Base-by-base conservation (phyloP, 1,284 basidiomycete species). In the Tremellales sp. region DNA sequence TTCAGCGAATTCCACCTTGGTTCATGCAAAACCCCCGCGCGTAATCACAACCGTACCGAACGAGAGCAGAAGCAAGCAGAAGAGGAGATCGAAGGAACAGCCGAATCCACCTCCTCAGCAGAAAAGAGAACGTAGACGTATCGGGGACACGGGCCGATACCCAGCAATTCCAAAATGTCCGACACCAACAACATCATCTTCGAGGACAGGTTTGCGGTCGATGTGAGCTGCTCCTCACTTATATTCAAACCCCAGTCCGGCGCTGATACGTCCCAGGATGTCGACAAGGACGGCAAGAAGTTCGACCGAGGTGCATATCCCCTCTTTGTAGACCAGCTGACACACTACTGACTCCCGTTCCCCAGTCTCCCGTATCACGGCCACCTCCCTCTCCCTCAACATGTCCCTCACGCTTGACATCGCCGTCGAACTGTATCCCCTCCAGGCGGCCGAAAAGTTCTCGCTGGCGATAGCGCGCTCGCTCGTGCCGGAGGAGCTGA, bases 211-310 rank as follows among this genome's bases (percentile, higher is more conserved):
- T 94, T 95, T 74, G 85, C 81, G 6, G 85, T 93, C 51, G 79
- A 80, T 57, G 83, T 75, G 45, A 55, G 69, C 41, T 18, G 10
- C 12, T 33, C 36, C 35, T 5, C 26, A 16, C 32, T 38, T 28
- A 37, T 26, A 19, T 3, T 5, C 13, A 42, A 8, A 6, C 5
- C 13, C 13, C 21, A 55, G 53, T 52, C 43, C 13, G 2, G 4
- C 13, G 34, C 53, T 48, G 45, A 53, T 28, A 16, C 24, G 29
- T 24, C 29, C 14, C 45, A 70, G 68, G 41, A 50, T 24, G 87
- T 94, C 42, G 87, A 95, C 77, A 84, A 83, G 67, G 90, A 94
- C 67, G 94, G 95, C 45, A 95, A 88, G 77, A 97, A 94, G 73
- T 97, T 95, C 61, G 93, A 97, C 73, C 78, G 93, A 84, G 93